Evolutionary conservation across 169 alveolate genomes (phyloP).

Genomic region (Plasmodium cynomolgi): DNA sequence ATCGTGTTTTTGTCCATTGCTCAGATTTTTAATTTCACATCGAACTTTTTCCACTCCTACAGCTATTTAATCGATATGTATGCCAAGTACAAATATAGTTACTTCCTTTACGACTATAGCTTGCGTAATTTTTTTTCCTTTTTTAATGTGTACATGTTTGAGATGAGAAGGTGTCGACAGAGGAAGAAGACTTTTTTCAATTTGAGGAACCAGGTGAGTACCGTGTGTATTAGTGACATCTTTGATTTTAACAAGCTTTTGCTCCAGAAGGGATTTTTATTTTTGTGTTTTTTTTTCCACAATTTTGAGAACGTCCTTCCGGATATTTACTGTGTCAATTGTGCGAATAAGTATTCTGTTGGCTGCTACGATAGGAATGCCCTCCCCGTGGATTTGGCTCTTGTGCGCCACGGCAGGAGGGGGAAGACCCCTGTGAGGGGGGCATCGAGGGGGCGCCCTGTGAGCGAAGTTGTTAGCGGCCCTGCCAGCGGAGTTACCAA

Average conservation of each 20-base stretch:
- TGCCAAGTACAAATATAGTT: conserved; percentile 55
- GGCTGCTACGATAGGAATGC: not conserved
- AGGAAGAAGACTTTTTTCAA: not conserved
- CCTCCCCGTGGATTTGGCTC: not conserved
- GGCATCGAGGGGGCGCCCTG: not conserved
- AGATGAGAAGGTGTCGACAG: not conserved
- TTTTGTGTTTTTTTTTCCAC: conserved; percentile 34
- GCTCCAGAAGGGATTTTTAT: conserved; percentile 50
- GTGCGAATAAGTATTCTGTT: conserved; percentile 32
- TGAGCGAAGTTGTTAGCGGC: not conserved
- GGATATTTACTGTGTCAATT: conserved; percentile 44
- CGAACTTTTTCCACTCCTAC: conserved; percentile 32
- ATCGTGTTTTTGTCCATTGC: not conserved
- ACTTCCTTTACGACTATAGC: conserved; percentile 14
- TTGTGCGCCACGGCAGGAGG: not conserved
- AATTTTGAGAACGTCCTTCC: conserved; percentile 26
- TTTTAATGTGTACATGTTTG: conserved; percentile 26
- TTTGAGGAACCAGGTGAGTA: not conserved
- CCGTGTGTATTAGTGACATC: conserved; percentile 15
- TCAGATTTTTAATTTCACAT: conserved; percentile 23
- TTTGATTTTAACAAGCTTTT: conserved; percentile 27
- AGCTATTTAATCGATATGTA: conserved; percentile 13
- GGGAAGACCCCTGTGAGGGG: not conserved
- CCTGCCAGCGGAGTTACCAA: not conserved
- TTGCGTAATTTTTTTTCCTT: conserved; percentile 28